These are phyloP conservation scores for Fusarium luffae DNA, from an alignment of 2,329 filamentous ascomycete species.

Conservation along the genomic window DNA sequence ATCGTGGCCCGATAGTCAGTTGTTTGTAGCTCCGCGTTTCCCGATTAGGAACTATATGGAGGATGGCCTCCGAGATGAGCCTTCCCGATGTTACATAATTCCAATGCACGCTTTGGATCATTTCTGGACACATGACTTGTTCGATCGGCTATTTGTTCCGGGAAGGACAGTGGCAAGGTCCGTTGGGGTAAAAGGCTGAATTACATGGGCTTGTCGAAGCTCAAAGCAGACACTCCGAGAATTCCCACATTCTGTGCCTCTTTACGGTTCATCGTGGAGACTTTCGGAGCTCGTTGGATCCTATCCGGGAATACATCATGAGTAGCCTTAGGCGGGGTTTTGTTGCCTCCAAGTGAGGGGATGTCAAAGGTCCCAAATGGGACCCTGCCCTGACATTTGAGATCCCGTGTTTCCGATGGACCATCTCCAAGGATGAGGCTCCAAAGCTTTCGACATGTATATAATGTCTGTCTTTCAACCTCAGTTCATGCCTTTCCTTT, in stretches of 20 bases:
- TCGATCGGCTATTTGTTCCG: slow-evolving; percentile 11
- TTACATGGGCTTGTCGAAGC: neutral
- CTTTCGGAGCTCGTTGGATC: neutral
- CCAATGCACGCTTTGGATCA: neutral
- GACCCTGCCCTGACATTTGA: neutral
- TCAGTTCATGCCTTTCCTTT: neutral
- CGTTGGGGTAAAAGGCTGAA: neutral
- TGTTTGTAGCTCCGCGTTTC: slow-evolving; percentile 16
- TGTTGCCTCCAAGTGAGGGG: neutral
- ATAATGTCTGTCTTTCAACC: slow-evolving; percentile 8
- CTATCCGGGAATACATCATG: slow-evolving; percentile 13
- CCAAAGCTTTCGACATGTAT: neutral
- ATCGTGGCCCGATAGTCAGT: slow-evolving; percentile 6
- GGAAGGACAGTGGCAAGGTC: neutral
- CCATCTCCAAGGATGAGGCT: neutral
- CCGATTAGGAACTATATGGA: slow-evolving; percentile 28
- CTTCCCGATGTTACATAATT: slow-evolving; percentile 18
- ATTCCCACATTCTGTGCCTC: slow-evolving; percentile 1
- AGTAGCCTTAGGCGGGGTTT: neutral
- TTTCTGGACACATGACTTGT: slow-evolving; percentile 2
- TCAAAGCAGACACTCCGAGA: slow-evolving; percentile 19
- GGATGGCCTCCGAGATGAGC: slow-evolving; percentile 33
- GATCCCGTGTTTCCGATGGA: slow-evolving; percentile 34
- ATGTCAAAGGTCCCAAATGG: neutral
- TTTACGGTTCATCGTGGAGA: neutral